phyloP scores from a whole-genome alignment of 148 eudicot species.

The Spergularia marina region DNA sequence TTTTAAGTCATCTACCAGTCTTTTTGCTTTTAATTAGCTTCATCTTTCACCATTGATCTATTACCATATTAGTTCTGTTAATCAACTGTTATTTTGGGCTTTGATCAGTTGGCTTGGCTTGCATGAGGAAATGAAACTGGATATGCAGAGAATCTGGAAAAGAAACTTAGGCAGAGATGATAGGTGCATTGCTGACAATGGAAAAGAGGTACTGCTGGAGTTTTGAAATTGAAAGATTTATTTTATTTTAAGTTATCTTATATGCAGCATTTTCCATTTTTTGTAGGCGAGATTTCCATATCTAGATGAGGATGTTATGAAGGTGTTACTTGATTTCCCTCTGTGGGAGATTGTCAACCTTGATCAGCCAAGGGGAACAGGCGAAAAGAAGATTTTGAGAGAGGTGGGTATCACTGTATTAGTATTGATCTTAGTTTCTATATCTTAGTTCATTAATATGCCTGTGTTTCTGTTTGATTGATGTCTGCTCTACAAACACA shows the following conservation, averaged over 20 bases:
- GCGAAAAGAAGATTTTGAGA: conserved; percentile 90
- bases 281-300: conserved; percentile 90
- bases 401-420: conserved; percentile 46
- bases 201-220: conserved; percentile 70
- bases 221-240: neutral
- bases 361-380: conserved; percentile 80
- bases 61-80: neutral
- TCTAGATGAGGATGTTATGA: conserved; percentile 91
- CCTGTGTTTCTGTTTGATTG: neutral
- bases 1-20: neutral
- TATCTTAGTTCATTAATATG: neutral
- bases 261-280: conserved; percentile 17
- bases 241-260: conserved; percentile 1
- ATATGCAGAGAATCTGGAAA: conserved; percentile 99
- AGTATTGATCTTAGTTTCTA: neutral
- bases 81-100: conserved; percentile 1
- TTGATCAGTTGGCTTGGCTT: conserved; percentile 78
- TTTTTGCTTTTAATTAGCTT: neutral
- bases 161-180: conserved; percentile 99
- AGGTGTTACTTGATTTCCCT: conserved; percentile 64
- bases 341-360: conserved; percentile 93
- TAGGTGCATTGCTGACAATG: conserved; percentile 93
- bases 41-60: neutral
- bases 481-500: too few species aligned
- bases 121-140: conserved; percentile 90